Evolutionary conservation across 2,329 filamentous ascomycete species (phyloP).

Genomic region (Colletotrichum orchidophilum): DNA sequence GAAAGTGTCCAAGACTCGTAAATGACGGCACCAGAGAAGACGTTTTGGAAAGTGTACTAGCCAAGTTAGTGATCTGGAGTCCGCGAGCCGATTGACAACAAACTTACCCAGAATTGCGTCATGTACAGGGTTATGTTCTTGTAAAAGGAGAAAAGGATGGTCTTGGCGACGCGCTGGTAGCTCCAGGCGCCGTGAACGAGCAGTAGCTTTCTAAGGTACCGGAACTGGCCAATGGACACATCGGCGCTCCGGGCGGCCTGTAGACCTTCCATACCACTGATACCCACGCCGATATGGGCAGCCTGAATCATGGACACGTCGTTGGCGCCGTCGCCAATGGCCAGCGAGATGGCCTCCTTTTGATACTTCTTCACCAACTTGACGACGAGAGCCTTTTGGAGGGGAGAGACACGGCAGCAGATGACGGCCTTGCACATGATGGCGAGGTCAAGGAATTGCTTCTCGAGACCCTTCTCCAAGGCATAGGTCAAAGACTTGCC

Average conservation of each 20-base stretch:
- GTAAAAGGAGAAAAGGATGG: slow-evolving; percentile 98
- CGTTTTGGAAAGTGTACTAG: slow-evolving; percentile 96
- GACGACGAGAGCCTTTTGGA: slow-evolving; percentile 97
- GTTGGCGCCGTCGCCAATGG: slow-evolving; percentile 97
- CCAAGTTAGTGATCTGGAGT: slow-evolving; percentile 37
- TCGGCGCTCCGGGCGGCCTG: slow-evolving; percentile 96
- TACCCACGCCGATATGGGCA: slow-evolving; percentile 96
- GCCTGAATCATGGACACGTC: slow-evolving; percentile 99
- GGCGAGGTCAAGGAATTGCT: slow-evolving; percentile 90
- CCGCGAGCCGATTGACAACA: neutral
- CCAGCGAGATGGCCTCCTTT: slow-evolving; percentile 88
- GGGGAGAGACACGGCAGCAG: slow-evolving; percentile 94
- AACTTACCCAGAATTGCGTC: slow-evolving; percentile 96
- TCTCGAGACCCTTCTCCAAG: slow-evolving; percentile 92
- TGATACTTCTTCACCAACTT: slow-evolving; percentile 96
- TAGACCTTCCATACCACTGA: slow-evolving; percentile 95
- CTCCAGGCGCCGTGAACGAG: slow-evolving; percentile 97
- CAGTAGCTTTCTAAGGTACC: slow-evolving; percentile 91
- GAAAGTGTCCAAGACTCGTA: slow-evolving; percentile 99
- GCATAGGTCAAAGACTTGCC: slow-evolving; percentile 95
- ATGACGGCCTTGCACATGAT: slow-evolving; percentile 99
- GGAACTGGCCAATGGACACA: slow-evolving; percentile 95
- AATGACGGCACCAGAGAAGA: slow-evolving; percentile 96
- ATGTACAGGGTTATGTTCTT: slow-evolving; percentile 99
- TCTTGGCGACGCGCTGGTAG: slow-evolving; percentile 96